phyloP scores from a whole-genome alignment of 805 yeast species.

The Cyberlindnera lachancei region DNA sequence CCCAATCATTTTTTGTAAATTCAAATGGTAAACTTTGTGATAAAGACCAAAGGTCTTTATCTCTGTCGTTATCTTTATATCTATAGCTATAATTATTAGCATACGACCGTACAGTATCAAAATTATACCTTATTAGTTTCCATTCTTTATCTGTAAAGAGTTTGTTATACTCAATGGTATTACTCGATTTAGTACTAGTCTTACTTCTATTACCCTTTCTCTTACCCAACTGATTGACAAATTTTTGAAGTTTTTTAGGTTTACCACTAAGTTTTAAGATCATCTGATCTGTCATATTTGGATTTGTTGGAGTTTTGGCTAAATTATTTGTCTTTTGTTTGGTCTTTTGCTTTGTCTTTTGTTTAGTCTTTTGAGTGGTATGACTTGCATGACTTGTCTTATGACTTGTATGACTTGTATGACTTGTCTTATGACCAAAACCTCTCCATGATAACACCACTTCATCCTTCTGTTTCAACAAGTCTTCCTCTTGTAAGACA shows the following conservation, averaged over 20 bases:
- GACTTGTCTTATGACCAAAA: background rate
- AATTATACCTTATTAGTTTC: conserved; percentile 1
- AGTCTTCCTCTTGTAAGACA: conserved; percentile 8
- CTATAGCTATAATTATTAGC: no score
- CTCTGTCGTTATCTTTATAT: no score
- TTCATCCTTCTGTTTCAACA: background rate
- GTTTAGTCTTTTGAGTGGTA: background rate
- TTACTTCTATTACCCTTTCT: no score
- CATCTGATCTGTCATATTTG: conserved; percentile 8
- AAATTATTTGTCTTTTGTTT: background rate
- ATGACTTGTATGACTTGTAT: no score
- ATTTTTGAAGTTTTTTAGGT: conserved; percentile 9
- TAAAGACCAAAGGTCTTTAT: conserved; percentile 1
- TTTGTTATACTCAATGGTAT: background rate
- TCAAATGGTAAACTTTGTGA: conserved; percentile 1
- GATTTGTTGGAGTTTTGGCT: background rate
- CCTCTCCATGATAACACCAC: background rate
- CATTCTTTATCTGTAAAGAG: conserved; percentile 7
- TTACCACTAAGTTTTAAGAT: conserved; percentile 11
- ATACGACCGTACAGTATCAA: no score
- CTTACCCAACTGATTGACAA: no score
- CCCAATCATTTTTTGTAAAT: background rate
- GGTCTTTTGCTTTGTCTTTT: background rate
- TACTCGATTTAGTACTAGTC: no score
- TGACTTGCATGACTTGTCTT: background rate